phyloP scores from a whole-genome alignment of 1,284 basidiomycete species.

The Cryptococcus sp. region DNA sequence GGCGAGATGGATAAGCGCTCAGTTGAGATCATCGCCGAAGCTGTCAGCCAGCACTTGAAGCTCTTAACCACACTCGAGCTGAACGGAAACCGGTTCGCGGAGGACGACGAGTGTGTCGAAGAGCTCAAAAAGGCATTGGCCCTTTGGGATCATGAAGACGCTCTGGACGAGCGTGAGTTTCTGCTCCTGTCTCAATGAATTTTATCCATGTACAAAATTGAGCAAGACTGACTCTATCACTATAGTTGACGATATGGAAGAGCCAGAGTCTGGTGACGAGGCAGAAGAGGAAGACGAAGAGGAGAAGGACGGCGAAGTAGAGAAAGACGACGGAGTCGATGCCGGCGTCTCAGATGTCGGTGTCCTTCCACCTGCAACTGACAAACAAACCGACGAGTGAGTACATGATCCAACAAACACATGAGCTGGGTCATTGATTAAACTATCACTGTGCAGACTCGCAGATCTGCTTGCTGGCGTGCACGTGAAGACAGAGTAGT shows the following conservation, averaged over 20 bases:
- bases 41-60: constrained; percentile 63
- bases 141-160: constrained; percentile 75
- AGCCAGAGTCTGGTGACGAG: constrained; percentile 59
- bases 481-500: constrained; percentile 32
- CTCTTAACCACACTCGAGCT: constrained; percentile 70
- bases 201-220: too few relatives aligned
- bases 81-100: constrained; percentile 83
- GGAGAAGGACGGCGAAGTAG: constrained; percentile 48
- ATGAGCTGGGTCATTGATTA: constrained; percentile 2
- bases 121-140: constrained; percentile 67
- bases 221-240: background rate
- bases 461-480: constrained; percentile 44
- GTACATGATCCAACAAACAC: constrained; percentile 10
- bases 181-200: background rate
- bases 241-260: constrained; percentile 65
- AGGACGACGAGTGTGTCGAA: constrained; percentile 74
- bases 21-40: constrained; percentile 67
- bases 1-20: constrained; percentile 78
- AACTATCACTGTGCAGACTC: constrained; percentile 27
- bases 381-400: constrained; percentile 48
- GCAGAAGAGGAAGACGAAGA: constrained; percentile 51
- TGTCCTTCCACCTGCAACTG: constrained; percentile 29
- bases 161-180: constrained; percentile 65
- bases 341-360: constrained; percentile 28
- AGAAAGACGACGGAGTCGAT: constrained; percentile 41